These are phyloP conservation scores for Mentha longifolia DNA, from an alignment of 257 asterid species.

Conservation along the genomic window DNA sequence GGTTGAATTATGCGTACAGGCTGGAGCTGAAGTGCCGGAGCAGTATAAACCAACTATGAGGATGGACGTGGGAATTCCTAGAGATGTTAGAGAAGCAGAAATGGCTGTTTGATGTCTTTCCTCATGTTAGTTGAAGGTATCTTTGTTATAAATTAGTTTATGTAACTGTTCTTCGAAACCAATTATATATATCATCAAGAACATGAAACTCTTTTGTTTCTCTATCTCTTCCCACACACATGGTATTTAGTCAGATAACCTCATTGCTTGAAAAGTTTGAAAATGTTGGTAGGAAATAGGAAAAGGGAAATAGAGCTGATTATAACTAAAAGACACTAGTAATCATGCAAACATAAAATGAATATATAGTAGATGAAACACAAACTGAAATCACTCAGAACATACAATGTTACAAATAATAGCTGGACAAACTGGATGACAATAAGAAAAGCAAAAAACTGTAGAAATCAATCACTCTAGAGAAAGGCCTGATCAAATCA, in stretches of 20 bases:
- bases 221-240: not conserved
- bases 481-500: slow-evolving; percentile 9
- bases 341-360: slow-evolving; percentile 18
- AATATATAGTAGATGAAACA: slow-evolving; percentile 3
- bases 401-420: slow-evolving; percentile 22
- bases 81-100: slow-evolving; percentile 77
- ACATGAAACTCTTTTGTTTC: slow-evolving; percentile 8
- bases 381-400: slow-evolving; percentile 12
- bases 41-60: slow-evolving; percentile 88
- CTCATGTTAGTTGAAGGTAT: slow-evolving; percentile 16
- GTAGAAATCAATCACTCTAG: slow-evolving; percentile 23
- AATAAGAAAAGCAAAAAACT: slow-evolving; percentile 23
- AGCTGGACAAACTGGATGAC: slow-evolving; percentile 20
- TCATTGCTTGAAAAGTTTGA: not conserved
- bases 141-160: slow-evolving; percentile 8
- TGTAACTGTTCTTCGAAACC: not conserved
- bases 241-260: too few species aligned
- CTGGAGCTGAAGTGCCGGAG: slow-evolving; percentile 88
- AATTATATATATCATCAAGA: slow-evolving; percentile 2
- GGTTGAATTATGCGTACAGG: slow-evolving; percentile 81
- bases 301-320: not conserved
- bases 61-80: slow-evolving; percentile 89
- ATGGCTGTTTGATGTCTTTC: slow-evolving; percentile 71
- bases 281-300: not conserved
- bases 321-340: slow-evolving; percentile 12